These are phyloP conservation scores for Colletotrichum caudatum DNA, from an alignment of 2,329 filamentous ascomycete species.

Conservation along the genomic window DNA sequence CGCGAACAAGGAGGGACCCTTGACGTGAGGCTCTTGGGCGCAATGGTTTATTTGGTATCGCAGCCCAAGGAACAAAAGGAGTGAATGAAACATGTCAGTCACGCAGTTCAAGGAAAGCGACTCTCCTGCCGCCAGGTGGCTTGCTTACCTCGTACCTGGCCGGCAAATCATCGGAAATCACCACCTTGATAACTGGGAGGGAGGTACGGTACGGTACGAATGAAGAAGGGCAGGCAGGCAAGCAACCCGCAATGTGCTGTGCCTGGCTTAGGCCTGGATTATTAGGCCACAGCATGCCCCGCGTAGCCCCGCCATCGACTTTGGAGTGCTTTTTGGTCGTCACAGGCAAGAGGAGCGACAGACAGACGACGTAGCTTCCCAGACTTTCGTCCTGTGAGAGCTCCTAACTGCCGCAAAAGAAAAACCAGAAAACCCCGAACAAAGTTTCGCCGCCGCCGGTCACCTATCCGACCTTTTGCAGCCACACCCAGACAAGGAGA, in stretches of 20 bases:
- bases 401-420: conserved; percentile 18
- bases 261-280: conserved; percentile 12
- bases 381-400: conserved; percentile 26
- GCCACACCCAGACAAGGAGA: neutral
- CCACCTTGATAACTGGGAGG: neutral
- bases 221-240: no score
- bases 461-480: neutral
- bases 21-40: conserved; percentile 15
- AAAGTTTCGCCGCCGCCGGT: neutral
- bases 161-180: conserved; percentile 13
- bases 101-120: conserved; percentile 10
- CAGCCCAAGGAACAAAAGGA: neutral
- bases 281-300: conserved; percentile 35
- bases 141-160: neutral
- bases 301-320: conserved; percentile 39
- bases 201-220: no score
- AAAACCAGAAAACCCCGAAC: neutral
- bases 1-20: conserved; percentile 23
- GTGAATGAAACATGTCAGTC: conserved; percentile 15
- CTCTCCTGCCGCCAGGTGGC: neutral
- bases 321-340: conserved; percentile 18
- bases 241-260: conserved; percentile 1
- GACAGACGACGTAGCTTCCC: conserved; percentile 36
- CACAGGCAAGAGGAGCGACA: conserved; percentile 37
- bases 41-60: neutral